phyloP scores from a whole-genome alignment of 2,329 filamentous ascomycete species.

The Xylariaceae sp. region DNA sequence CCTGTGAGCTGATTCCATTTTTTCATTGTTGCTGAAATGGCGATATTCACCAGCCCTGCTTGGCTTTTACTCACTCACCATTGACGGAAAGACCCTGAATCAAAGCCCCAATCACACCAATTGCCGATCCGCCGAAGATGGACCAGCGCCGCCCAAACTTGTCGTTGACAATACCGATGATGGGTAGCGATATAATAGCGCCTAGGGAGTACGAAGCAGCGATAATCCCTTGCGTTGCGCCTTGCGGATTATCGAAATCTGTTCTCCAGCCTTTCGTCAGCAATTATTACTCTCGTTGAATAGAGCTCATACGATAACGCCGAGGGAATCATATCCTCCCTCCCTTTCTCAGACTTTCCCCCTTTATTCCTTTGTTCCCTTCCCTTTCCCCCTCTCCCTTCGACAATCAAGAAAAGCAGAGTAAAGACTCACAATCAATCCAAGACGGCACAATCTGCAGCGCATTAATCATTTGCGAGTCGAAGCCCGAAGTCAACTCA shows the following conservation, averaged over 20 bases:
- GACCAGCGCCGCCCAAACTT: conserved; percentile 50
- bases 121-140: conserved; percentile 48
- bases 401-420: neutral
- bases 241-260: conserved; percentile 42
- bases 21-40: neutral
- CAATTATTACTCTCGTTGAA: neutral
- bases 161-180: conserved; percentile 52
- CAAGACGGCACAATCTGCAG: conserved; percentile 37
- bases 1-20: neutral
- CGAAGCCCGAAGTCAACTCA: conserved; percentile 45
- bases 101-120: conserved; percentile 50
- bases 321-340: too few relatives aligned
- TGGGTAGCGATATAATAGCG: conserved; percentile 51
- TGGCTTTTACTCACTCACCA: conserved; percentile 31
- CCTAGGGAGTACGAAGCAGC: conserved; percentile 55
- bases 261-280: conserved; percentile 11
- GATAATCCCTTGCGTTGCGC: conserved; percentile 47
- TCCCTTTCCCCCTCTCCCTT: neutral
- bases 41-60: neutral
- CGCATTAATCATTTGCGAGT: conserved; percentile 43
- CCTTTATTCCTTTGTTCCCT: too few relatives aligned
- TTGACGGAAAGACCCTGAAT: conserved; percentile 48
- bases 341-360: too few relatives aligned
- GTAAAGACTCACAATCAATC: conserved; percentile 31
- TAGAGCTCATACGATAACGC: neutral